These are phyloP conservation scores for Penicillium sp. DNA, from an alignment of 2,329 filamentous ascomycete genomes.

Conservation along the genomic window DNA sequence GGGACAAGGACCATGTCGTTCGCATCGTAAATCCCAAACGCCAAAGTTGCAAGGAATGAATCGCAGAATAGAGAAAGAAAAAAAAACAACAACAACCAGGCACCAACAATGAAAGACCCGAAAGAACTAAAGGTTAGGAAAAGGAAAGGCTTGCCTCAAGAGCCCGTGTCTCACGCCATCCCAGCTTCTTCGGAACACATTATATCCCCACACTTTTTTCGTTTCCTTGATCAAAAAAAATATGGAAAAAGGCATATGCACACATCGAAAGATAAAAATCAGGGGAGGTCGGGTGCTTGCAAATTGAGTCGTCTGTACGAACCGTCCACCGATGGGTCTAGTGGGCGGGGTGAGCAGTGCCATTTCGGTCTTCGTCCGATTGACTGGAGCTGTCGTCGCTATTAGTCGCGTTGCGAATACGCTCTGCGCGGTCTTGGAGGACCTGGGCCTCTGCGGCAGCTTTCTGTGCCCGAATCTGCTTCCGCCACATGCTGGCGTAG, in stretches of 20 bases:
- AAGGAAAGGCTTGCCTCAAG: neutral
- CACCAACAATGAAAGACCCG: slow-evolving; percentile 5
- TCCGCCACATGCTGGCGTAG: slow-evolving; percentile 86
- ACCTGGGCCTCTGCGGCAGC: slow-evolving; percentile 65
- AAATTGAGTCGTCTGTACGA: slow-evolving; percentile 69
- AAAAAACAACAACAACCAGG: slow-evolving; percentile 12
- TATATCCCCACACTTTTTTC: slow-evolving; percentile 20
- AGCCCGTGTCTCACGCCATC: slow-evolving; percentile 11
- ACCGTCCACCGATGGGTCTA: slow-evolving; percentile 40
- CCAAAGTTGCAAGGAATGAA: slow-evolving; percentile 22
- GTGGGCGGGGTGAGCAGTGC: slow-evolving; percentile 19
- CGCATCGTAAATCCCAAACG: slow-evolving; percentile 37
- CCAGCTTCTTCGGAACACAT: slow-evolving; percentile 18
- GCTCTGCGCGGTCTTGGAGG: slow-evolving; percentile 48
- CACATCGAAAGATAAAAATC: slow-evolving; percentile 42
- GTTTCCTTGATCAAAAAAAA: slow-evolving; percentile 14
- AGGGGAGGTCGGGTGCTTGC: slow-evolving; percentile 57
- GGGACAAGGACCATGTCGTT: slow-evolving; percentile 32
- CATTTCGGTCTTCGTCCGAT: slow-evolving; percentile 51
- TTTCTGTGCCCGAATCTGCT: slow-evolving; percentile 78
- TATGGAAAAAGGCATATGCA: slow-evolving; percentile 25
- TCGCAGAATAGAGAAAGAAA: slow-evolving; percentile 15
- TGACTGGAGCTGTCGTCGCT: slow-evolving; percentile 54
- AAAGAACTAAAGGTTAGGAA: slow-evolving; percentile 1
- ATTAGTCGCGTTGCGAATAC: slow-evolving; percentile 46